Base-by-base conservation (phyloP, 225 moss, liverwort and hornwort genomes). In the Ulota crispa region DNA sequence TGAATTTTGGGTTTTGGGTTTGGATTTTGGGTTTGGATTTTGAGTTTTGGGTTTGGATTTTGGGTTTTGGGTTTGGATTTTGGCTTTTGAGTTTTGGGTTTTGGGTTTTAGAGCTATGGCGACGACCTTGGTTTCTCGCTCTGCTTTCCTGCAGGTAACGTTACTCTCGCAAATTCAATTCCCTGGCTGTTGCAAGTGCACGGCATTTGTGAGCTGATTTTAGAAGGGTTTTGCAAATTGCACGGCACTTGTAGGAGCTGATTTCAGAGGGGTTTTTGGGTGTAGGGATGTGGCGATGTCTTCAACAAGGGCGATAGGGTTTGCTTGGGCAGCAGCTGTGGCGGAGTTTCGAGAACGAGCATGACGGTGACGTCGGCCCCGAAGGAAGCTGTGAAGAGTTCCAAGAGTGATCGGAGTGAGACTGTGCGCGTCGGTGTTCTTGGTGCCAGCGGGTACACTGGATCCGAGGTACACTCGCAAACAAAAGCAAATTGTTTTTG, bases 391-490 rank as follows among this genome's bases (percentile, higher is more conserved):
- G 76, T 85, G 37, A 85, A 88, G 45, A 50, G 30, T 50, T 70
- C 52, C n/a, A 85, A 84, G 60, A 26, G 59, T n/a, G 76, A 75
- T 78, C 53, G 57, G 69, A 75, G 57, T n/a, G 86, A 90, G 21
- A 81, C 80, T n/a, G 85, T 89, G 23, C 91, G 89, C 19, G 85
- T 93, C 12, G 95, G 93, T 56, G 95, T 95, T 55, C 86, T 92
- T 18, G 92, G 95, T 75, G 92, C 91, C 23, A 93, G 92, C 34
- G 93, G 93, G 27, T 95, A 93, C 73, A 95, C 92, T 6, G 93
- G 95, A 60, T 92, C 95, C 19, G 95, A 95, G 91, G 92, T 93
- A 79, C 45, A 77, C 45, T 45, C 45, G 45, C 45, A 39, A 39
- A 9, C 2, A 39, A 39, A 39, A 39, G 39, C 39, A 39, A 39